phyloP scores from a whole-genome alignment of 176 grass and related monocot genomes.

The Oryza meridionalis region DNA sequence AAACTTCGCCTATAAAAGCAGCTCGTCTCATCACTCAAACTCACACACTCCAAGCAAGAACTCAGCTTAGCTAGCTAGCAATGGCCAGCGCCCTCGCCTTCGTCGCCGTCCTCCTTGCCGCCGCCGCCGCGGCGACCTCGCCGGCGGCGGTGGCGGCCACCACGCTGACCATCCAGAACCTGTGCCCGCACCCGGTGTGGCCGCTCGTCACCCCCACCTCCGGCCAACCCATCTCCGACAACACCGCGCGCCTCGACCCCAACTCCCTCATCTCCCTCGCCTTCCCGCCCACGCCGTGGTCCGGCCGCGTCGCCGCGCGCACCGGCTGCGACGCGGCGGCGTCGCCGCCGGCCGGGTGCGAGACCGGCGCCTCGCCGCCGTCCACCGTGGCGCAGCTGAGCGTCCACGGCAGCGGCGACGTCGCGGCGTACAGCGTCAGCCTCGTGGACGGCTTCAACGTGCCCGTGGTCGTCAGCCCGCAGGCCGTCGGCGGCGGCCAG shows the following conservation, averaged over 20 bases:
- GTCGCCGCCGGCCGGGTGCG: conserved; percentile 21
- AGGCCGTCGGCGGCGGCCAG: conserved; percentile 40
- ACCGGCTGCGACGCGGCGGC: conserved; percentile 45
- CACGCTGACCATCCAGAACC: conserved; percentile 55
- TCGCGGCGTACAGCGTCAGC: conserved; percentile 52
- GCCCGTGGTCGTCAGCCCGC: conserved; percentile 50
- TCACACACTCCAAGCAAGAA: background rate
- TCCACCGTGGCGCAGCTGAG: conserved; percentile 34
- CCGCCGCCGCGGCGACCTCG: conserved; percentile 4
- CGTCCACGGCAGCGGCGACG: conserved; percentile 42
- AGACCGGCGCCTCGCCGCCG: conserved; percentile 42
- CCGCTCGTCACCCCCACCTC: conserved; percentile 51
- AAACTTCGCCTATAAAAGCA: background rate
- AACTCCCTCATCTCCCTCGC: conserved; percentile 41
- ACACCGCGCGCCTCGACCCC: conserved; percentile 45
- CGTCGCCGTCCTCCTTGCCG: background rate
- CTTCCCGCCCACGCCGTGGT: conserved; percentile 42
- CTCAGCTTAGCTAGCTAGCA: background rate
- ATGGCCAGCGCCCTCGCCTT: conserved; percentile 22
- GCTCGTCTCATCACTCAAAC: background rate
- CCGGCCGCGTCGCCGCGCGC: conserved; percentile 47
- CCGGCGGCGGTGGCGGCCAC: conserved; percentile 16
- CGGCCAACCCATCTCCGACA: conserved; percentile 60
- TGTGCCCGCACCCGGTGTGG: conserved; percentile 55
- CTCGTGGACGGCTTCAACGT: conserved; percentile 66